Evolutionary conservation across 2,329 filamentous ascomycete genomes (phyloP).

Genomic region (Penicillium palitans): DNA sequence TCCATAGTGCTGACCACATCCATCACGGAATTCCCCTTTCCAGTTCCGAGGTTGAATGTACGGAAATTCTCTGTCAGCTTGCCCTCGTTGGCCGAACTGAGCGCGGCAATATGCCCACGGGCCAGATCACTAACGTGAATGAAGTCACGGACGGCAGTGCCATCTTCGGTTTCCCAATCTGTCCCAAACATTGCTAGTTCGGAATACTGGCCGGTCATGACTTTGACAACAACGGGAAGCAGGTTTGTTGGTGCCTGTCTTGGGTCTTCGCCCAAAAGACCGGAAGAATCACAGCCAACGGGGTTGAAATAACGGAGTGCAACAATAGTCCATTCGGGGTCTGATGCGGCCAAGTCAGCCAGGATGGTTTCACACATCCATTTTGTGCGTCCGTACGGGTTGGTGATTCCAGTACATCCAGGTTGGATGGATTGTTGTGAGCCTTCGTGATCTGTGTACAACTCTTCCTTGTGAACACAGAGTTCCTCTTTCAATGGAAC

Average conservation of each 20-base stretch:
- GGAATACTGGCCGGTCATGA: constrained; percentile 56
- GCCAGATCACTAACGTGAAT: constrained; percentile 68
- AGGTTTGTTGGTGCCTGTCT: constrained; percentile 63
- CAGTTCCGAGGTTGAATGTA: constrained; percentile 44
- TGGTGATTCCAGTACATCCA: constrained; percentile 60
- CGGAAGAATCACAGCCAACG: constrained; percentile 65
- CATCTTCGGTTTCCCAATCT: constrained; percentile 66
- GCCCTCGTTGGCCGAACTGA: constrained; percentile 42
- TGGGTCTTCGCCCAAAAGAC: constrained; percentile 64
- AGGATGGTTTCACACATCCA: constrained; percentile 68
- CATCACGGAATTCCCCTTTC: constrained; percentile 40
- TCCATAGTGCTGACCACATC: constrained; percentile 44
- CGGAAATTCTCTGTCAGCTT: constrained; percentile 43
- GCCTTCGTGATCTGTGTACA: constrained; percentile 47
- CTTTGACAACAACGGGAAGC: constrained; percentile 63
- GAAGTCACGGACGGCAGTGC: constrained; percentile 67
- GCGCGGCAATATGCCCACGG: constrained; percentile 62
- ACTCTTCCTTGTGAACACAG: constrained; percentile 54
- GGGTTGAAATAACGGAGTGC: constrained; percentile 69
- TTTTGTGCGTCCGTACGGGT: constrained; percentile 66
- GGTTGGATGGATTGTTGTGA: constrained; percentile 45
- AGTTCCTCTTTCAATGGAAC: constrained; percentile 57
- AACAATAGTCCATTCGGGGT: constrained; percentile 63
- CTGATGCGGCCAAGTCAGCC: constrained; percentile 60
- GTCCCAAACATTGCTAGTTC: constrained; percentile 63